phyloP scores from a whole-genome alignment of 129 eudicot species.

The Apium graveolens region DNA sequence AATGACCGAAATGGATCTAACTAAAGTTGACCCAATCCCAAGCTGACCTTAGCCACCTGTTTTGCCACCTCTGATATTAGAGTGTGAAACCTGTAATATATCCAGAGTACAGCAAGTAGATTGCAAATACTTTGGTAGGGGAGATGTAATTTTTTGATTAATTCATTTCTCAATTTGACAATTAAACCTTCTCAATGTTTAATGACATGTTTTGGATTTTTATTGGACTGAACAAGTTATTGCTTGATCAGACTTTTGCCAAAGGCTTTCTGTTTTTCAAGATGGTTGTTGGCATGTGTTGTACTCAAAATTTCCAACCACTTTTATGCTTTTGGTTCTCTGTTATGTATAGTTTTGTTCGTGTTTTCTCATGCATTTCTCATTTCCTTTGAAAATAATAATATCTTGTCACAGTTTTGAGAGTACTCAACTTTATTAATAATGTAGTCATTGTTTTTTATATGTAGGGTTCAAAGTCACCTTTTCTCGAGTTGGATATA shows the following conservation, averaged over 20 bases:
- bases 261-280: background rate
- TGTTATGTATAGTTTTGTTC: background rate
- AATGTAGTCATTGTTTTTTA: background rate
- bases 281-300: background rate
- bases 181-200: background rate
- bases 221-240: background rate
- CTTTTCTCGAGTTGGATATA: constrained; percentile 57
- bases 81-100: background rate
- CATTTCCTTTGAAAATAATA: background rate
- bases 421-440: background rate
- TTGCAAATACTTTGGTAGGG: background rate
- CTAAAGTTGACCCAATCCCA: background rate
- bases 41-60: background rate
- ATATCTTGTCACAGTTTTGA: background rate
- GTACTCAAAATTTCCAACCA: background rate
- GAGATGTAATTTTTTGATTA: too few relatives aligned
- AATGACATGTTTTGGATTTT: background rate
- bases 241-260: background rate
- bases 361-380: background rate
- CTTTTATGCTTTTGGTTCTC: background rate
- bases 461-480: constrained; percentile 61
- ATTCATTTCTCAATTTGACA: background rate
- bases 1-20: background rate
- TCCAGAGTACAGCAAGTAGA: background rate
- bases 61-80: background rate